A percentile compares a stretch with the other conserved stretches of the same genome.
phyloP scores from a whole-genome alignment of 2,329 filamentous ascomycete genomes.

The Chalaropsis thielavioides region DNA sequence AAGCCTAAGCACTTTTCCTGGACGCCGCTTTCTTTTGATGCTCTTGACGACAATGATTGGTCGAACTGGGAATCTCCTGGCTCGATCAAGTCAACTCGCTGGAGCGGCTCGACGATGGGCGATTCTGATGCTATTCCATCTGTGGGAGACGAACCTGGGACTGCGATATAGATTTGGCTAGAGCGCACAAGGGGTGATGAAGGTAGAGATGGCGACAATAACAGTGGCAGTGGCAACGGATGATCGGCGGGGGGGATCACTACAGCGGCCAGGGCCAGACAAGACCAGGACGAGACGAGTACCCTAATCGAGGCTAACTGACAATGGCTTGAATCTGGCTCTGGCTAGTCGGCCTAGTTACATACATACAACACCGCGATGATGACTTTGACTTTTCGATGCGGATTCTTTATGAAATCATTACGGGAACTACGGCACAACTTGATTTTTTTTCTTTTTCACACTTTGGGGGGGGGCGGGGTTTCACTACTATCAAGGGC shows the following conservation, averaged over 20 bases:
- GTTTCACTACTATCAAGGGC: not conserved
- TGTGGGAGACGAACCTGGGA: constrained; percentile 32
- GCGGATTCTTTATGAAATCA: constrained; percentile 6
- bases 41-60: constrained; percentile 48
- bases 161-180: constrained; percentile 33
- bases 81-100: constrained; percentile 42
- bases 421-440: constrained; percentile 1
- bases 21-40: constrained; percentile 43
- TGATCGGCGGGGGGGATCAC: not conserved
- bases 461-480: too few relatives aligned
- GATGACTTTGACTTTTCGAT: not conserved
- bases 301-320: not conserved
- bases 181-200: not conserved
- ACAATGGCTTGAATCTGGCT: not conserved
- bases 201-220: not conserved
- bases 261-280: not conserved
- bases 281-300: not conserved
- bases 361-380: constrained; percentile 1
- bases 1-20: constrained; percentile 44
- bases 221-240: not conserved
- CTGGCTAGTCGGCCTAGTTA: not conserved
- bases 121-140: constrained; percentile 33
- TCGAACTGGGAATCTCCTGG: constrained; percentile 47
- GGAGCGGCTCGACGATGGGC: constrained; percentile 47
- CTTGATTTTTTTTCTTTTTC: not conserved